These are phyloP conservation scores for Fusarium annulatum DNA, from an alignment of 2,329 filamentous ascomycete genomes.

Conservation along the genomic window DNA sequence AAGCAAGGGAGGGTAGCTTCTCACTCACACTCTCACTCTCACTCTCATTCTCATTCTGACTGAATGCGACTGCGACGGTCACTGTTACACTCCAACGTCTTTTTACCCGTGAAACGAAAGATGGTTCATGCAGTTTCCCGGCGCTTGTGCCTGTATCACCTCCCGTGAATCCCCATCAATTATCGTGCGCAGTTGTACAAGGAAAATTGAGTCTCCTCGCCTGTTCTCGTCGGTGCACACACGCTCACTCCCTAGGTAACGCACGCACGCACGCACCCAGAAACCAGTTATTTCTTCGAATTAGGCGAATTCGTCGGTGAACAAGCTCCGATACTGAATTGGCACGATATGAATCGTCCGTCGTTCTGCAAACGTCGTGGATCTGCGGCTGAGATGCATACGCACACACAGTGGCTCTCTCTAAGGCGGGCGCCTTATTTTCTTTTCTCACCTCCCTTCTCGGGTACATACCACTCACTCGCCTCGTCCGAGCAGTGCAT, in stretches of 20 bases:
- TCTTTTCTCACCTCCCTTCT: not conserved
- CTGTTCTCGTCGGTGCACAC: not conserved
- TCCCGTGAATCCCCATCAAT: not conserved
- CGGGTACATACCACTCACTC: not conserved
- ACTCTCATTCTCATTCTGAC: not conserved
- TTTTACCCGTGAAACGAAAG: not conserved
- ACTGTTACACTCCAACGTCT: not conserved
- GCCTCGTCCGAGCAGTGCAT: not conserved
- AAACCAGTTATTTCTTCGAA: not conserved
- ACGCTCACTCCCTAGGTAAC: not conserved
- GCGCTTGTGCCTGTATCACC: slow-evolving; percentile 3
- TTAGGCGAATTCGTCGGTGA: not conserved
- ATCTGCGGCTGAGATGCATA: not conserved
- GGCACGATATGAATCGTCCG: not conserved
- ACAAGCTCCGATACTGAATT: not conserved
- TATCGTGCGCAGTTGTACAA: not conserved
- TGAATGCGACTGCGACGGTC: not conserved
- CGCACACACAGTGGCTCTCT: not conserved
- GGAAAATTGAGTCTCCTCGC: not conserved
- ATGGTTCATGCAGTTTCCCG: slow-evolving; percentile 6
- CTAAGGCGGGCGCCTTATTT: not conserved
- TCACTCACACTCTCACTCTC: not conserved
- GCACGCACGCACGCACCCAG: not conserved
- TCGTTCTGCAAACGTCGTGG: not conserved
- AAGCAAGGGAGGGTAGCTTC: not conserved